Evolutionary conservation across 2,329 filamentous ascomycete species (phyloP), one percentile per base, ranked within the genome.

Genomic region (Fusarium scirpi): DNA sequence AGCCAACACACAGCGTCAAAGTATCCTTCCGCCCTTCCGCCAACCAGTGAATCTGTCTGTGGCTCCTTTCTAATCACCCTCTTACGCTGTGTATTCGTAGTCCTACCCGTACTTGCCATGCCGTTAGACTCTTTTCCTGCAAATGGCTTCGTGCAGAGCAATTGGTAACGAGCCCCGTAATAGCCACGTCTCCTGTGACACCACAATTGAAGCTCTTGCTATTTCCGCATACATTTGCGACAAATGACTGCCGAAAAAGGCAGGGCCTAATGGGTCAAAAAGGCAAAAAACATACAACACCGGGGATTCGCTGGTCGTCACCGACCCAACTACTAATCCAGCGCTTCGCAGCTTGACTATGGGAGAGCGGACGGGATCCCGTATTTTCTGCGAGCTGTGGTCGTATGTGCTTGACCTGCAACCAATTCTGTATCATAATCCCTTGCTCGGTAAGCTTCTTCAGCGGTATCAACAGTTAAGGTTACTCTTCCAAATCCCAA

Each of bases 311-410:
- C 58, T 62, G 45, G 59, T 61, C 45, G 45, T 62, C 56, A 62
- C 56, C 59, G 56, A 62, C 56, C 59, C 45, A 62, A 61, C 56
- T 62, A 61, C 56, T 62, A 61, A 62, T 61, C 56, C 45, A 58
- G 44, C 59, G 44, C 34, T 61, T 62, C 59, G 55, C 32, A 40
- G 59, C 59, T 61, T 61, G 20, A 45, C 56, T 61, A 62, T 62
- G 45, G 59, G 56, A 62, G 45, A 62, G 59, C 56, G 29, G 38
- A 62, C 59, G 56, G 59, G 59, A 62, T 62, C 59, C 59, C 56
- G 59, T 45, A 44, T 62, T 62, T 43, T 62, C 59, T 41, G 29
- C 45, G 41, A 62, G 44, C 57, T 62, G 3, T 62, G 59, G 59
- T 62, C 48, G 48, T 52, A 52, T 52, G 48, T 52, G 20, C 24